These are phyloP conservation scores for Ichthyophthirius multifiliis DNA, from an alignment of 169 alveolate species.

Conservation along the genomic window DNA sequence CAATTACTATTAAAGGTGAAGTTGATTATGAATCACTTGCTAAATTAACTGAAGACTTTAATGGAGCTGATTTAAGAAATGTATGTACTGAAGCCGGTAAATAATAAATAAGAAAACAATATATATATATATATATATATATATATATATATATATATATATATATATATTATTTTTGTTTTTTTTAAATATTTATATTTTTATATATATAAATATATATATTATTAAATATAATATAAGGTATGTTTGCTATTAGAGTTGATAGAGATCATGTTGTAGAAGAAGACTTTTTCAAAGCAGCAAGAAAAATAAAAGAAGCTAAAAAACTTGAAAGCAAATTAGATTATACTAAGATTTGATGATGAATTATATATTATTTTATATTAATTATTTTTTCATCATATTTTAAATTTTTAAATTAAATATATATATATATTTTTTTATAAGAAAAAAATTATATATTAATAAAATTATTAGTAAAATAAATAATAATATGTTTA, in stretches of 20 bases:
- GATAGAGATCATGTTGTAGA: conserved; percentile 97
- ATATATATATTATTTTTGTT: too few relatives aligned
- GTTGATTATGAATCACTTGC: conserved; percentile 93
- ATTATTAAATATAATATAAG: conserved; percentile 7
- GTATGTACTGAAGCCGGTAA: conserved; percentile 98
- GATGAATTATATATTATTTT: not conserved
- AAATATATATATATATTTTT: too few relatives aligned
- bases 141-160: not conserved
- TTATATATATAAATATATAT: not conserved
- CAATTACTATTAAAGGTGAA: conserved; percentile 95
- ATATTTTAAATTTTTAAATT: too few relatives aligned
- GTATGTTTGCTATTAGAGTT: conserved; percentile 98
- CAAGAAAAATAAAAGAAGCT: conserved; percentile 94
- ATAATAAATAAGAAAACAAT: not conserved
- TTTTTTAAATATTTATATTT: too few relatives aligned
- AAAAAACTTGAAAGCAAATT: conserved; percentile 96
- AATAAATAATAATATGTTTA: too few relatives aligned
- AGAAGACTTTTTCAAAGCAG: conserved; percentile 98
- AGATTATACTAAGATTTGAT: conserved; percentile 86
- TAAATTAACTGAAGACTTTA: conserved; percentile 96
- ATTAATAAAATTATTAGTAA: too few relatives aligned
- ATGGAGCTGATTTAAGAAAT: conserved; percentile 99
- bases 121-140: not conserved
- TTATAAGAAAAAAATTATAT: too few relatives aligned
- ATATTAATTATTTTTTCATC: too few relatives aligned